Percentiles rank a stretch among this genome's conserved stretches.
Conservation (phyloP, 257 asterid genomes). For the Nicotiana benthamiana region DNA sequence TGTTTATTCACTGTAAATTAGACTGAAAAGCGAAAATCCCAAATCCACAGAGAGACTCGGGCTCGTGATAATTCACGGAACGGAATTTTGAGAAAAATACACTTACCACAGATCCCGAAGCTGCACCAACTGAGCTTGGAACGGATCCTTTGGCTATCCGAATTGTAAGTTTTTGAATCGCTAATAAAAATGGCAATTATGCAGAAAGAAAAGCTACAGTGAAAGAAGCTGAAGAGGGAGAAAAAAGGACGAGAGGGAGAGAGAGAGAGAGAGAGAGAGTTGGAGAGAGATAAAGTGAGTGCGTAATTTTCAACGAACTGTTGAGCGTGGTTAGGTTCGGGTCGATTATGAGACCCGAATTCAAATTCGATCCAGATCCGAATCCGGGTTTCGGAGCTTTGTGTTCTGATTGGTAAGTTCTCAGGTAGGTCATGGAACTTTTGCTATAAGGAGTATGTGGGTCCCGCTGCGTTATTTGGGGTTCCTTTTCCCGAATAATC, state of each 20-base stretch:
- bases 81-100: background rate
- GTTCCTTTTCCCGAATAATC: background rate
- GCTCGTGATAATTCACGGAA: conserved; percentile 8
- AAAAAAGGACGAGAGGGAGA: background rate
- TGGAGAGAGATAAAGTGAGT: conserved; percentile 20
- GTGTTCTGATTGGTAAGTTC: background rate
- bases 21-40: background rate
- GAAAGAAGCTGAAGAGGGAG: background rate
- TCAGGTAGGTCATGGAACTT: background rate
- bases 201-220: conserved; percentile 8
- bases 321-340: conserved; percentile 29
- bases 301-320: conserved; percentile 48
- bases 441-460: background rate
- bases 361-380: background rate
- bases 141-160: conserved; percentile 27
- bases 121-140: conserved; percentile 23
- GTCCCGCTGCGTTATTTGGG: background rate
- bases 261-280: background rate
- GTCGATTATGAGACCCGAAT: conserved; percentile 24
- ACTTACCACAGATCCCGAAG: conserved; percentile 25
- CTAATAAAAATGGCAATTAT: conserved; percentile 21
- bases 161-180: conserved; percentile 45
- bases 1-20: background rate
- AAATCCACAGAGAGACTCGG: conserved; percentile 12
- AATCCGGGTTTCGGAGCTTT: background rate